phyloP scores from a whole-genome alignment of 2,329 filamentous ascomycete species.

The Verticillium longisporum region DNA sequence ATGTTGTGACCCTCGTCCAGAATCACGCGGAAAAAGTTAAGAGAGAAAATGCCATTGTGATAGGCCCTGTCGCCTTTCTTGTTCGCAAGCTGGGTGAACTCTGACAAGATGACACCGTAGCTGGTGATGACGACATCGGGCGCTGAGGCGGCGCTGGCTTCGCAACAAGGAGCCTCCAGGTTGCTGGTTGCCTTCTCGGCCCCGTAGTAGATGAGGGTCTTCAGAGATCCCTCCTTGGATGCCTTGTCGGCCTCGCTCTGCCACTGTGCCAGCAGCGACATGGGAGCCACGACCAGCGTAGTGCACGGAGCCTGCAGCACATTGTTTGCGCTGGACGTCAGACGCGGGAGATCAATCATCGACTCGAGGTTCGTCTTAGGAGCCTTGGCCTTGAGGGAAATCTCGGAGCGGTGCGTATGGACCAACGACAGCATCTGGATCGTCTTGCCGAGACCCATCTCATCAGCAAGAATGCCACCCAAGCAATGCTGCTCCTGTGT shows the following conservation, averaged over 20 bases:
- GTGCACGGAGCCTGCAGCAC: conserved; percentile 74
- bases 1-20: conserved; percentile 93
- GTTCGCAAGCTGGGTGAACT: conserved; percentile 70
- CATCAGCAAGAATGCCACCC: conserved; percentile 87
- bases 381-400: conserved; percentile 30
- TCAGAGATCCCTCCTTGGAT: conserved; percentile 76
- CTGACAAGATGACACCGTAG: conserved; percentile 86
- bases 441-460: conserved; percentile 97
- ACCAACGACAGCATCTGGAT: conserved; percentile 97
- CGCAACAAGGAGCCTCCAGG: conserved; percentile 70
- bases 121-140: conserved; percentile 92
- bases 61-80: conserved; percentile 57
- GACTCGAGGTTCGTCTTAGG: conserved; percentile 25
- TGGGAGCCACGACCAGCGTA: conserved; percentile 91
- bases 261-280: conserved; percentile 96
- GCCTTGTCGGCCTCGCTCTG: conserved; percentile 91
- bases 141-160: conserved; percentile 64
- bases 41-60: conserved; percentile 74
- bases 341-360: conserved; percentile 55
- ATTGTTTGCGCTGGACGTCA: conserved; percentile 48
- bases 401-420: conserved; percentile 68
- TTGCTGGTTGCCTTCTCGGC: conserved; percentile 71
- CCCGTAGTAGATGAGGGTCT: conserved; percentile 86
- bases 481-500: conserved; percentile 91
- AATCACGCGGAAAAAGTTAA: conserved; percentile 92